Conservation (phyloP, 768 basidiomycete species). For the Leucosporidium creatinivorum region DNA sequence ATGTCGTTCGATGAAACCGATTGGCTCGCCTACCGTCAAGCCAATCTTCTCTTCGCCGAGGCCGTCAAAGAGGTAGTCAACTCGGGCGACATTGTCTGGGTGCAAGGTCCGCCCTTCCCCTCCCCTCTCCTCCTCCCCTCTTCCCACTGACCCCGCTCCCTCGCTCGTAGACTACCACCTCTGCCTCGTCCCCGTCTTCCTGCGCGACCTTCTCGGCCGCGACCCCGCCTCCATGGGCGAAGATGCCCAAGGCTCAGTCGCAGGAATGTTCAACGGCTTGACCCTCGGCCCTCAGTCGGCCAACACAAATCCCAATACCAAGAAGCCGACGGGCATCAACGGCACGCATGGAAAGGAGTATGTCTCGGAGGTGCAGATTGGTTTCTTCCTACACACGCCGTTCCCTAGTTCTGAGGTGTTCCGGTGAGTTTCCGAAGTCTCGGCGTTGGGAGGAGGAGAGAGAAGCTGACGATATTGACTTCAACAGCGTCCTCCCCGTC, state of each 20-base stretch:
- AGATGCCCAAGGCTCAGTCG: constrained; percentile 56
- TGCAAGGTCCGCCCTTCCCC: constrained; percentile 51
- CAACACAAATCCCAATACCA: neutral
- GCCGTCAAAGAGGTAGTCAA: constrained; percentile 69
- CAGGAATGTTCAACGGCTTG: constrained; percentile 65
- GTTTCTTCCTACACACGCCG: constrained; percentile 96
- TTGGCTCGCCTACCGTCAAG: constrained; percentile 95
- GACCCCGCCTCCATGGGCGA: constrained; percentile 47
- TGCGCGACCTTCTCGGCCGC: constrained; percentile 69
- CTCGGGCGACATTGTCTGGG: constrained; percentile 95
- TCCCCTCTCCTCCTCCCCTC: neutral
- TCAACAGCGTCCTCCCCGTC: constrained; percentile 79
- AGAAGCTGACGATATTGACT: neutral
- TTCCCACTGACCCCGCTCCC: neutral
- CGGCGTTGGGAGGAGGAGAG: neutral
- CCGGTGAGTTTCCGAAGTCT: constrained; percentile 64
- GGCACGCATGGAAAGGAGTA: constrained; percentile 24
- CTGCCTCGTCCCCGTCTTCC: constrained; percentile 93
- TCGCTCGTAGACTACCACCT: constrained; percentile 68
- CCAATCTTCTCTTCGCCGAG: constrained; percentile 90
- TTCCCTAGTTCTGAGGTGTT: constrained; percentile 98
- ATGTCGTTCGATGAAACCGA: constrained; percentile 99
- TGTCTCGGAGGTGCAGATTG: constrained; percentile 65
- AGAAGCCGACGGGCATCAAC: constrained; percentile 19
- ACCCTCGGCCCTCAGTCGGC: constrained; percentile 13